Base-by-base conservation (phyloP, 495 filamentous ascomycete species). In the Aspergillus olivimuriae region DNA sequence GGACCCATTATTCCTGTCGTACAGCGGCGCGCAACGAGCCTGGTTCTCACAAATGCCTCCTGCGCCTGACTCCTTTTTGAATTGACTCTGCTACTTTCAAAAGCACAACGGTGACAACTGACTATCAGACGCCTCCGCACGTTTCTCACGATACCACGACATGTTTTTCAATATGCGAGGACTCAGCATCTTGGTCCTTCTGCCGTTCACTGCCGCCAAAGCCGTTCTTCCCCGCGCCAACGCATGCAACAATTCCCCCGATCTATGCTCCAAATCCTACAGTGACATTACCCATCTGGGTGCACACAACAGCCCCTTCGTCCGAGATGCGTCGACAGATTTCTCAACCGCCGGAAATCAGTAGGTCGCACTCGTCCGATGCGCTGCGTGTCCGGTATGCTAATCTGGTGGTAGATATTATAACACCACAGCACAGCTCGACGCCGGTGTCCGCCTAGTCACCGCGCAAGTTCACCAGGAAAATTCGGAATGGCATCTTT, bases 361-460 rank as follows among this genome's bases (percentile, higher is more conserved):
- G 63, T 76, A 62, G 55, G 68, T 62, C 46, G 8, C 4, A n/a
- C 14, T 18, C 48, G 3, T 20, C 30, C 19, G 26, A 16, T 9
- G 8, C 4, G 33, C 12, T 9, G 2, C 10, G n/a, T 15, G 1
- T 17, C 4, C 20, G 11, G 4, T 38, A 7, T 21, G 10, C 20
- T 38, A 3, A 19, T 20, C 18, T 19, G 17, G 15, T 5, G 32
- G 32, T 44, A 74, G 70, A 46, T 84, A 73, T 61, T 82, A 73
- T 60, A 82, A 86, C 55, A 83, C 81, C n/a, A 80, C 78, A n/a
- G 65, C 76, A 3, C 82, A 85, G 34, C 73, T 89, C 14, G 73
- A 76, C 31, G 82, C 81, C 7, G 85, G 86, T 11, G 75, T 88
- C 39, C 79, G 86, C 6, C 63, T 90, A 19, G 69, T 90, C 9